phyloP scores from a whole-genome alignment of 2,329 filamentous ascomycete species.

The Colletotrichum musae region DNA sequence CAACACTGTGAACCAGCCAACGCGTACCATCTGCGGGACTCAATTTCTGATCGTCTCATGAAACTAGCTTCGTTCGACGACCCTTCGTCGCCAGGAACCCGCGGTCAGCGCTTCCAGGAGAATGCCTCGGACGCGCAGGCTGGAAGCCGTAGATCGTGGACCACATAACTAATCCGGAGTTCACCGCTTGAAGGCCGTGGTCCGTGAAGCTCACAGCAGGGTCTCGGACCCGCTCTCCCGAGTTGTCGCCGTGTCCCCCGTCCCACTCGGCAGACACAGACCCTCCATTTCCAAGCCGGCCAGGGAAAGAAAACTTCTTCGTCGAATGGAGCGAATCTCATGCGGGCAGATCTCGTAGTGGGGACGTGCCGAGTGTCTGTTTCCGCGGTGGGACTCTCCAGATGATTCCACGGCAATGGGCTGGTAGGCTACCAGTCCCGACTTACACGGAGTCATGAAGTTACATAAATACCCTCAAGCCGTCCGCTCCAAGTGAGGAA shows the following conservation, averaged over 20 bases:
- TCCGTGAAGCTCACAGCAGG: conserved; percentile 10
- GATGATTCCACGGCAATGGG: conserved; percentile 32
- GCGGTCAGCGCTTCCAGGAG: not conserved
- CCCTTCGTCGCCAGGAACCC: conserved; percentile 24
- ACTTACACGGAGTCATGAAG: conserved; percentile 21
- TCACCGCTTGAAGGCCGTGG: conserved; percentile 27
- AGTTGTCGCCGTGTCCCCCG: conserved; percentile 33
- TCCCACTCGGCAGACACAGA: conserved; percentile 1
- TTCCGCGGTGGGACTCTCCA: conserved; percentile 33
- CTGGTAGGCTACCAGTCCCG: conserved; percentile 10
- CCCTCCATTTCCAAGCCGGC: conserved; percentile 27
- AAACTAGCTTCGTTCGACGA: conserved; percentile 26
- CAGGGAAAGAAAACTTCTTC: conserved; percentile 27
- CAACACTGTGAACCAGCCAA: not conserved
- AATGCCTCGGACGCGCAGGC: not conserved
- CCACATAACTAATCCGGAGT: conserved; percentile 9
- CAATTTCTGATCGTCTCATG: not conserved
- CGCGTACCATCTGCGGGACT: conserved; percentile 6
- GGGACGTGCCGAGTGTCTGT: conserved; percentile 14
- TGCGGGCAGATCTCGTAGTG: conserved; percentile 24
- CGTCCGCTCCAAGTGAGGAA: conserved; percentile 23
- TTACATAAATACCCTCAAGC: conserved; percentile 32
- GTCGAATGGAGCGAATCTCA: conserved; percentile 20
- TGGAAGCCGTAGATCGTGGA: no score
- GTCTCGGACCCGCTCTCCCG: conserved; percentile 30